phyloP scores from a whole-genome alignment of 768 basidiomycete species.

The Lentinus tigrinus region DNA sequence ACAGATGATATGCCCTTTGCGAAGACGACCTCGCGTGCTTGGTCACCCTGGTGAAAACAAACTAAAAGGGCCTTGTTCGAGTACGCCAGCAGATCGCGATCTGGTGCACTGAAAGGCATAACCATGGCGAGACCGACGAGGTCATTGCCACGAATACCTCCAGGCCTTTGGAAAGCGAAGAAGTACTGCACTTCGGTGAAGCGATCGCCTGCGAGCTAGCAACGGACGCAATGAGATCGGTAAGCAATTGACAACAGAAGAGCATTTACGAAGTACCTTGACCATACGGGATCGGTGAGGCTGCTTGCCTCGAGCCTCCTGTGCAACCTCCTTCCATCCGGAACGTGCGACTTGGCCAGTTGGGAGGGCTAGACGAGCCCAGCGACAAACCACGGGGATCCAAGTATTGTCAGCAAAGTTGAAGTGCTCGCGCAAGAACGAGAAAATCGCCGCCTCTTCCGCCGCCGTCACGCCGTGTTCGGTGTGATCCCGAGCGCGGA shows the following conservation, averaged over 20 bases:
- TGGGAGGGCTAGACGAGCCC: conserved; percentile 20
- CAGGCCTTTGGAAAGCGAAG: not conserved
- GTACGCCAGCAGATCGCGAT: not conserved
- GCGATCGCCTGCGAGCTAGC: not conserved
- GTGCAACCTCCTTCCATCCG: conserved; percentile 14
- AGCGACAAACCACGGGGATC: not conserved
- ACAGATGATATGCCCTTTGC: conserved; percentile 1
- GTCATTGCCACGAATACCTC: not conserved
- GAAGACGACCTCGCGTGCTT: not conserved
- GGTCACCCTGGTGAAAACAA: not conserved
- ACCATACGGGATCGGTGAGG: not conserved
- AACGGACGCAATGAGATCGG: too few relatives aligned
- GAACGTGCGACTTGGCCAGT: conserved; percentile 19
- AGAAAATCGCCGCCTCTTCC: not conserved
- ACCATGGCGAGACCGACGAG: not conserved
- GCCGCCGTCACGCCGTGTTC: not conserved
- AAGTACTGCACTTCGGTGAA: not conserved
- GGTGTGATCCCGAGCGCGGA: conserved; percentile 7
- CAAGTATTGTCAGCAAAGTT: not conserved
- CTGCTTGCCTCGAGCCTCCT: conserved; percentile 18
- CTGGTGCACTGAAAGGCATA: not conserved
- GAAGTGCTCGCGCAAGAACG: not conserved
- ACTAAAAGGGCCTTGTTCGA: not conserved
- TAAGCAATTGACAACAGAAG: not conserved
- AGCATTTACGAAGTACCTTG: not conserved